Conservation (phyloP, 805 yeast species). For the Sugiyamaella valdiviana region DNA sequence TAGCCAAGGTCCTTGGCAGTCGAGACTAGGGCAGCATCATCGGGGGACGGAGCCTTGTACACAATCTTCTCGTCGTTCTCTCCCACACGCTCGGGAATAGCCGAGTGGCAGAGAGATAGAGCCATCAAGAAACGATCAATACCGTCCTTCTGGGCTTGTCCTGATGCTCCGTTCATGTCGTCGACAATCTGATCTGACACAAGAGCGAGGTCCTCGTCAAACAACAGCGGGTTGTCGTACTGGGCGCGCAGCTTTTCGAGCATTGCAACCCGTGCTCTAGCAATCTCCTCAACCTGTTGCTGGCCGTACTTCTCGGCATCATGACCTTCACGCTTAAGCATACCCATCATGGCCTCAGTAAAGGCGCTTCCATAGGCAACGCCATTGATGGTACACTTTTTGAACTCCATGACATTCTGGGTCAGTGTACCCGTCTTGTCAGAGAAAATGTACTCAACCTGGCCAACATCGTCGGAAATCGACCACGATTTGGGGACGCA, state of each 20-base stretch:
- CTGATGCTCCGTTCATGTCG: constrained; percentile 43
- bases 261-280: constrained; percentile 44
- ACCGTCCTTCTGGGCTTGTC: constrained; percentile 39
- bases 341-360: constrained; percentile 72
- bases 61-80: constrained; percentile 34
- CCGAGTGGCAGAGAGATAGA: constrained; percentile 70
- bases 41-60: constrained; percentile 78
- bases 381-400: constrained; percentile 66
- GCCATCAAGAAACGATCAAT: constrained; percentile 58
- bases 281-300: constrained; percentile 38
- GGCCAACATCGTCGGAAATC: constrained; percentile 78
- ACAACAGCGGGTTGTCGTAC: constrained; percentile 43
- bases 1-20: constrained; percentile 70
- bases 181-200: constrained; percentile 51
- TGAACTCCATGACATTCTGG: constrained; percentile 77
- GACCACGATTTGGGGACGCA: constrained; percentile 80
- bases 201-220: constrained; percentile 47
- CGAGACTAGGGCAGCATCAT: constrained; percentile 74
- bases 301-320: constrained; percentile 38
- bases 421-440: constrained; percentile 83
- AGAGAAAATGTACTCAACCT: constrained; percentile 72
- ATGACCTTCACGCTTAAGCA: constrained; percentile 55
- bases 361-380: constrained; percentile 66
- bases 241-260: constrained; percentile 33
- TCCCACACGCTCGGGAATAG: constrained; percentile 49